Base-by-base conservation (phyloP, 2,329 filamentous ascomycete species). In the Phialocephala subalpina region DNA sequence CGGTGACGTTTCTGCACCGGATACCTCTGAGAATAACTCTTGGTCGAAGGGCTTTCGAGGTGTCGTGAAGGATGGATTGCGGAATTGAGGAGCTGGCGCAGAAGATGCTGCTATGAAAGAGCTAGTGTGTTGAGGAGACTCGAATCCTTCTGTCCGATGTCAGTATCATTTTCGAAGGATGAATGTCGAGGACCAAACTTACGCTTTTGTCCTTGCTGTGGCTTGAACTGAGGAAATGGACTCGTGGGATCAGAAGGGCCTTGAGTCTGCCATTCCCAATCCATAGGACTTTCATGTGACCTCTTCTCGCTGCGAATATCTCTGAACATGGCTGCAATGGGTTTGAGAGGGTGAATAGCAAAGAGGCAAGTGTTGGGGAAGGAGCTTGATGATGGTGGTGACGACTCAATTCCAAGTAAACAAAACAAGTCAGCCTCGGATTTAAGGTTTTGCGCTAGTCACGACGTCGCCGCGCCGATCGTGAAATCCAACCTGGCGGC, bases 41-140 rank as follows among this genome's bases (percentile, higher is more conserved):
- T 86, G 81, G 40, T 89, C 86, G 66, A 85, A 80, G 0, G 84
- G 82, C 65, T 84, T 86, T 58, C 88, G 84, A 0, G 87, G 88
- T 0, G 88, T 90, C 1, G 85, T 89, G 69, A 90, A 90, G 2
- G 87, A 84, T 0, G 87, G 86, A 70, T 90, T 90, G 25, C 87
- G 84, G 68, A 90, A 90, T 0, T 83, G 80, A 0, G 83, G 84
- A 78, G 74, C 73, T 22, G 73, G 66, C n/a, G 55, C 80, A 78
- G 45, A 79, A 78, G 62, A 78, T 73, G 87, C 85, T 52, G 81
- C 76, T 14, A 82, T 81, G n/a, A 81, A 77, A n/a, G 74, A 72
- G 16, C 70, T 75, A 20, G 73, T 69, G 47, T 80, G 74, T 72
- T 82, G 84, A 9, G 82, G 79, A 1, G 82, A 77, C 35, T 75